Evolutionary conservation across 106 monocot genomes (phyloP).

Genomic region (Platanthera guangdongensis): DNA sequence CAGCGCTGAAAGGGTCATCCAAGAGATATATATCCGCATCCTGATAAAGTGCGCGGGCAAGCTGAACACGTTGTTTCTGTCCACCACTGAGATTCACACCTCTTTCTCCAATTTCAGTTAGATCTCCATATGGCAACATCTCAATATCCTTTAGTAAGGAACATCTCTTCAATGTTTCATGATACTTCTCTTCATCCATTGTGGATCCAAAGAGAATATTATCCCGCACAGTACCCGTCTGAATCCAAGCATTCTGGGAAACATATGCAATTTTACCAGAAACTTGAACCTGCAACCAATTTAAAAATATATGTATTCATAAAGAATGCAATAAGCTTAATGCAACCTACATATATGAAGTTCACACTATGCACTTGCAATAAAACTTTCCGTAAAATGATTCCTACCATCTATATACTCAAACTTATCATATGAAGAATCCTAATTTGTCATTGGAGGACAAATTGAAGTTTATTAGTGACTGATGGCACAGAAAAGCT

Average conservation of each 20-base stretch:
- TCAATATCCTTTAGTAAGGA: constrained; percentile 88
- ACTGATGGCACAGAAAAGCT: no score
- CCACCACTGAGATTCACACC: constrained; percentile 98
- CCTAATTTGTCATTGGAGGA: no score
- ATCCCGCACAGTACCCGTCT: constrained; percentile 69
- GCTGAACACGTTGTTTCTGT: constrained; percentile 94
- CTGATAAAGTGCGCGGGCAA: constrained; percentile 88
- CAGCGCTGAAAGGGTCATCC: constrained; percentile 98
- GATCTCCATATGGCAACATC: constrained; percentile 75
- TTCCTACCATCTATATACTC: neutral
- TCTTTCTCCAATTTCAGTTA: constrained; percentile 90
- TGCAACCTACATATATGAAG: neutral
- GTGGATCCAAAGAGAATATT: constrained; percentile 79
- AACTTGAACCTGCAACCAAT: constrained; percentile 57
- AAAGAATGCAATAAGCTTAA: neutral
- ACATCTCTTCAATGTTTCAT: constrained; percentile 65
- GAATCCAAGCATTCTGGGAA: constrained; percentile 93
- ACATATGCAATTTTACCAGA: constrained; percentile 78
- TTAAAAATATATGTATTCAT: neutral
- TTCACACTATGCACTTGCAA: neutral
- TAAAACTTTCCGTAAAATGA: neutral
- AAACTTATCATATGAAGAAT: no score
- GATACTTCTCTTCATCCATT: constrained; percentile 64
- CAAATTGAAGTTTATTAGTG: no score
- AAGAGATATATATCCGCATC: constrained; percentile 92